Percentiles rank a stretch among this genome's conserved stretches.
phyloP scores from a whole-genome alignment of 1,139 yeast genomes.

The Suhomyces panamericanus region DNA sequence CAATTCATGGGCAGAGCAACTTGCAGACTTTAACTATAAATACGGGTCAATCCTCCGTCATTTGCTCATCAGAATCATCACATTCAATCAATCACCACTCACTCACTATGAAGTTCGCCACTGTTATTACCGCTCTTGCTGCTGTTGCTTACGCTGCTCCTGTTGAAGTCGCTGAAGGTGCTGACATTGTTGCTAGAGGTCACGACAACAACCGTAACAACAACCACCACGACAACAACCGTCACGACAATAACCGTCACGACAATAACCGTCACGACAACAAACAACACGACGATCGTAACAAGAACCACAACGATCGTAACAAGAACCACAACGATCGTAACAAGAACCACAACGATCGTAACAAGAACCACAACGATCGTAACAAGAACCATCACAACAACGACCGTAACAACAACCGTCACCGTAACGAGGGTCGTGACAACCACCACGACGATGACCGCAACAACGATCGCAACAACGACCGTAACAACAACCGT shows the following conservation, averaged over 20 bases:
- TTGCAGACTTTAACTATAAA: not conserved
- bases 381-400: too few relatives aligned
- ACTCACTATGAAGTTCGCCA: not conserved
- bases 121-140: not conserved
- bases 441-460: too few relatives aligned
- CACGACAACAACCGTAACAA: not conserved
- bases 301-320: not conserved
- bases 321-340: not conserved
- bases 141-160: conserved; percentile 3
- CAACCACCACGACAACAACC: not conserved
- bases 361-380: too few relatives aligned
- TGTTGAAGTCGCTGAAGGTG: not conserved
- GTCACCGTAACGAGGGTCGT: too few relatives aligned
- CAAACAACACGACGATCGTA: not conserved
- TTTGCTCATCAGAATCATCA: not conserved
- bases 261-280: not conserved
- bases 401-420: too few relatives aligned
- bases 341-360: too few relatives aligned
- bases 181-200: not conserved
- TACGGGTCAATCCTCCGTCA: not conserved
- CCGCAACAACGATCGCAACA: not conserved
- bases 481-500: not conserved
- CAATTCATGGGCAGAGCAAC: too few relatives aligned
- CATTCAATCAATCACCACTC: not conserved
- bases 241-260: not conserved